These are phyloP conservation scores for Silybum marianum DNA, from an alignment of 129 eudicot species.

Conservation along the genomic window DNA sequence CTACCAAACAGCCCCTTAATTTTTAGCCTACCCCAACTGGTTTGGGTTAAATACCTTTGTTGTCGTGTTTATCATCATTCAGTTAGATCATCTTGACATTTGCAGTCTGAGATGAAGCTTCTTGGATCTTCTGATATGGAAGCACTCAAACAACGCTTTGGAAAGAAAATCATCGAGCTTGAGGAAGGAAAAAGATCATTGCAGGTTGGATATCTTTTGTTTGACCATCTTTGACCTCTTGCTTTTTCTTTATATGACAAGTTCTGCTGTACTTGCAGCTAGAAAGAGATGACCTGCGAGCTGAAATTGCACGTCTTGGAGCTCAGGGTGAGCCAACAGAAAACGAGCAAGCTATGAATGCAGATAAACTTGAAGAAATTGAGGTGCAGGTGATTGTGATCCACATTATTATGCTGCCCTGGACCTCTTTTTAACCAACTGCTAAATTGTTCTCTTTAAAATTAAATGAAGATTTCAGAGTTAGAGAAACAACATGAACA, in stretches of 20 bases:
- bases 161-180: slow-evolving; percentile 71
- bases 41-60: not conserved
- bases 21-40: not conserved
- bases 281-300: slow-evolving; percentile 73
- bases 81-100: not conserved
- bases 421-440: slow-evolving; percentile 9
- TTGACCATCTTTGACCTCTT: not conserved
- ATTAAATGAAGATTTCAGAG: slow-evolving; percentile 69
- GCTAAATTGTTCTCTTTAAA: slow-evolving; percentile 8
- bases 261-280: slow-evolving; percentile 43
- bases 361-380: slow-evolving; percentile 72
- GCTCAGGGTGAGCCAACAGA: slow-evolving; percentile 63
- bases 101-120: slow-evolving; percentile 88
- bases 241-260: not conserved
- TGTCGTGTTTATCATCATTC: not conserved
- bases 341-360: slow-evolving; percentile 65
- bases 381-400: slow-evolving; percentile 80
- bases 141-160: slow-evolving; percentile 78
- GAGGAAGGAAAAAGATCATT: slow-evolving; percentile 93
- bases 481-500: slow-evolving; percentile 90
- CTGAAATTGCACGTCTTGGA: slow-evolving; percentile 71
- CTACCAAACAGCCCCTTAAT: not conserved
- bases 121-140: slow-evolving; percentile 66
- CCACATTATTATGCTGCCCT: slow-evolving; percentile 23
- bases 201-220: slow-evolving; percentile 45